phyloP scores from a whole-genome alignment of 164 flowering plant genomes.

The Tinospora cordifolia region DNA sequence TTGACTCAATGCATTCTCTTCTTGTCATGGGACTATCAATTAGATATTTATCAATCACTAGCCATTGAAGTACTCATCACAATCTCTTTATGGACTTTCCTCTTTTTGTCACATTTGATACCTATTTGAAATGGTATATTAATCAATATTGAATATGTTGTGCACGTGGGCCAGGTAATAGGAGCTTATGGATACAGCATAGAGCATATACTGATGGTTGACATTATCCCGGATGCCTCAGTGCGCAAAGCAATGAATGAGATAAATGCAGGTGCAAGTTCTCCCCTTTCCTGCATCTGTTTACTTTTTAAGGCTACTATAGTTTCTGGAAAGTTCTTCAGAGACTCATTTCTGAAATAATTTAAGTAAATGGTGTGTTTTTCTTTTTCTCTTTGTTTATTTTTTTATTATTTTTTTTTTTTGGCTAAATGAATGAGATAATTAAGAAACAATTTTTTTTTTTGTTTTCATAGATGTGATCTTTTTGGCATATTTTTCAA shows the following conservation, averaged over 20 bases:
- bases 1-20: too few species aligned
- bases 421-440: too few species aligned
- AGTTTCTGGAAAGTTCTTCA: neutral
- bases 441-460: too few species aligned
- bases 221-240: constrained; percentile 79
- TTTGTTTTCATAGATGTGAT: too few species aligned
- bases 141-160: neutral
- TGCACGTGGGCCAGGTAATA: constrained; percentile 66
- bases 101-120: neutral
- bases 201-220: constrained; percentile 98
- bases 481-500: too few species aligned
- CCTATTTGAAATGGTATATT: neutral
- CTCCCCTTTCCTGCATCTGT: constrained; percentile 2
- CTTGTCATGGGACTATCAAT: too few species aligned
- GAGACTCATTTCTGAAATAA: neutral
- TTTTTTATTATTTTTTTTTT: too few species aligned
- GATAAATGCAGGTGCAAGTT: constrained; percentile 81
- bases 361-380: too few species aligned
- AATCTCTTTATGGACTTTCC: too few species aligned
- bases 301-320: neutral
- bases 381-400: too few species aligned
- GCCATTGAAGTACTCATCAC: too few species aligned
- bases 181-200: constrained; percentile 90
- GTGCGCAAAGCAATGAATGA: constrained; percentile 99
- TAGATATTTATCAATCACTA: too few species aligned